A percentile compares a stretch with the other conserved stretches of the same genome.
phyloP scores from a whole-genome alignment of 345 rosid genomes.

The Barbarea vulgaris region DNA sequence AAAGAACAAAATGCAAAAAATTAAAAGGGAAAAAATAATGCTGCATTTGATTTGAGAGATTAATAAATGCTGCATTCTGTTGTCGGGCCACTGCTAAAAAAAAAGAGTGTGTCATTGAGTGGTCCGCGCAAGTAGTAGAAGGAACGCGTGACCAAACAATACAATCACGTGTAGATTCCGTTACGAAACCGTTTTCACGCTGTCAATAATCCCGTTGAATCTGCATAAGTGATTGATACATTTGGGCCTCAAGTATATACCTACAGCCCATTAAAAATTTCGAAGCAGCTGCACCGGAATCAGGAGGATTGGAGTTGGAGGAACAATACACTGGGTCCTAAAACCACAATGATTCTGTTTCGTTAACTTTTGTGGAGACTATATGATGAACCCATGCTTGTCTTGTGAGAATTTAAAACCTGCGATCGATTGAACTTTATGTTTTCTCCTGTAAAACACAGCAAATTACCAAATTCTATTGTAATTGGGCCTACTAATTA shows the following conservation, averaged over 20 bases:
- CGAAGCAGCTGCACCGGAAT: background rate
- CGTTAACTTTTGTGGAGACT: background rate
- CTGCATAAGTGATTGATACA: background rate
- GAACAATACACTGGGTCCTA: background rate
- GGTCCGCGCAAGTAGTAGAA: constrained; percentile 17
- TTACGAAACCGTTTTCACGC: constrained; percentile 1
- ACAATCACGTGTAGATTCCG: constrained; percentile 22
- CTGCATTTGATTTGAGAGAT: background rate
- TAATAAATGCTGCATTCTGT: background rate
- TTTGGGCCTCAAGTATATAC: background rate
- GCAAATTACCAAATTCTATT: background rate
- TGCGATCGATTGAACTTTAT: too few species aligned
- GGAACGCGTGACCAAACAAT: constrained; percentile 24
- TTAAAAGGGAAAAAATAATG: background rate
- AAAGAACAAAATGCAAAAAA: background rate
- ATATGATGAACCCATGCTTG: background rate
- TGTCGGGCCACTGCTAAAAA: background rate
- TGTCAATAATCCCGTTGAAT: constrained; percentile 12
- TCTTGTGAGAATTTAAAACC: background rate
- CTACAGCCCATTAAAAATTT: background rate
- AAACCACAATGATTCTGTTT: background rate
- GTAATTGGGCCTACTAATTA: background rate
- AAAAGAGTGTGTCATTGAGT: constrained; percentile 3
- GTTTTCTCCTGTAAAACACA: background rate
- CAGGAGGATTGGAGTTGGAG: background rate